Percentiles rank a stretch among this genome's conserved stretches.
phyloP scores from a whole-genome alignment of 305 asterid species.

The Solanum chacoense region DNA sequence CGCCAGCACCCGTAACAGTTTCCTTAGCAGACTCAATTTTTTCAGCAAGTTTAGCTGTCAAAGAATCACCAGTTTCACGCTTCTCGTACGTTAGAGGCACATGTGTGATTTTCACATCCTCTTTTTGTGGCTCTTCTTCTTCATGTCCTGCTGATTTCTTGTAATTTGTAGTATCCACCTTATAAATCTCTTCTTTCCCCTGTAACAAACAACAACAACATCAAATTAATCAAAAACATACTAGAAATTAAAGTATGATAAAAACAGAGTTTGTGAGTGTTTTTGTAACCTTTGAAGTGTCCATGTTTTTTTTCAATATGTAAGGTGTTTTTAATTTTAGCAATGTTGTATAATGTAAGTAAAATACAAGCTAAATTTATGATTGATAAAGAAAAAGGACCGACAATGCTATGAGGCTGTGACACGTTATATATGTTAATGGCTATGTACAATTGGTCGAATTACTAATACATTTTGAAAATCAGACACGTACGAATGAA shows the following conservation, averaged over 20 bases:
- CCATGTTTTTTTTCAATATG: not conserved
- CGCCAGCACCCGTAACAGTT: not conserved
- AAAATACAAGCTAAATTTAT: too few species aligned
- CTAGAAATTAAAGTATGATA: not conserved
- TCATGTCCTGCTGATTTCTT: conserved; percentile 26
- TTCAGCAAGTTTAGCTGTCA: conserved; percentile 11
- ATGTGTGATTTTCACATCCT: conserved; percentile 34
- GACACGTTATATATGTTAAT: not conserved
- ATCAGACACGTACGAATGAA: not conserved
- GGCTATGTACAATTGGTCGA: not conserved
- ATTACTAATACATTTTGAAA: not conserved
- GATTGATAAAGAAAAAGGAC: not conserved
- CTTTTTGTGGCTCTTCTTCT: conserved; percentile 10
- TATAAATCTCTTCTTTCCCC: conserved; percentile 22
- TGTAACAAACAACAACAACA: not conserved
- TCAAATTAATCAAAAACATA: not conserved
- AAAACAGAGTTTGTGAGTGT: not conserved
- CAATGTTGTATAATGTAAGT: not conserved
- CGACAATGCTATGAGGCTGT: not conserved
- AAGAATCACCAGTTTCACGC: not conserved
- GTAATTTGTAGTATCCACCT: conserved; percentile 31
- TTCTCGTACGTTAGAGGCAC: conserved; percentile 6
- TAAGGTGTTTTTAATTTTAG: too few species aligned
- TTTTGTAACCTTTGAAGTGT: conserved; percentile 16
- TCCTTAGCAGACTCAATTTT: conserved; percentile 17